Base-by-base conservation (phyloP, 352 stramenopile species). In the Globisporangium lucens region DNA sequence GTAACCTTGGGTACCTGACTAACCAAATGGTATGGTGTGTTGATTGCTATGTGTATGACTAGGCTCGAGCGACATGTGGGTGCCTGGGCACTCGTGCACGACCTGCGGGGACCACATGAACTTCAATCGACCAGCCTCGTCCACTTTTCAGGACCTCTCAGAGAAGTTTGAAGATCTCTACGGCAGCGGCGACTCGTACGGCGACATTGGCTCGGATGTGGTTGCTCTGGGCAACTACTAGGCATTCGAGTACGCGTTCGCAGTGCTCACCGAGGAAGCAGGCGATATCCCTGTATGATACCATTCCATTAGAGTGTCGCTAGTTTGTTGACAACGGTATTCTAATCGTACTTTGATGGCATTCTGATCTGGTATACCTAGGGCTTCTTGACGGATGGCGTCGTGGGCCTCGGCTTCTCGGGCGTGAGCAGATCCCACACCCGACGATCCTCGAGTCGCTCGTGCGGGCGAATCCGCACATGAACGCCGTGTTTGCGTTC, bases 101-200 rank as follows among this genome's bases (percentile, higher is more conserved):
- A 78, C 77, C 36, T 95, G 87, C 47, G 87, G 87, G 20, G 51
- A 80, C 22, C 82, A 90, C 59, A 47, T 22, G 27, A 75, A 63
- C n/a, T 90, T 90, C 55, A 52, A 78, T 12, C 62, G 49, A 4
- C 63, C 66, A 4, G 67, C 38, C 27, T 84, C 78, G 8, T 59
- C 53, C 15, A 79, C 75, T 36, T 86, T 82, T 65, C 10, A 29
- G 24, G 29, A 51, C 13, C 53, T 69, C 0, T 46, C 17, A 1
- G 64, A 78, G 49, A 49, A 22, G 3, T 89, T 89, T 51, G 59
- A 75, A 55, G 79, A 80, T 22, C 56, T 83, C 52, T 89, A 90
- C 63, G 77, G 79, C n/a, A 87, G 76, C 47, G 77, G 79, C 6
- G 69, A 74, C 15, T 77, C 82, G 13, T 75, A 73, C 13, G 82